phyloP scores from a whole-genome alignment of 2,329 filamentous ascomycete species.

The Pseudogymnoascus sp. region DNA sequence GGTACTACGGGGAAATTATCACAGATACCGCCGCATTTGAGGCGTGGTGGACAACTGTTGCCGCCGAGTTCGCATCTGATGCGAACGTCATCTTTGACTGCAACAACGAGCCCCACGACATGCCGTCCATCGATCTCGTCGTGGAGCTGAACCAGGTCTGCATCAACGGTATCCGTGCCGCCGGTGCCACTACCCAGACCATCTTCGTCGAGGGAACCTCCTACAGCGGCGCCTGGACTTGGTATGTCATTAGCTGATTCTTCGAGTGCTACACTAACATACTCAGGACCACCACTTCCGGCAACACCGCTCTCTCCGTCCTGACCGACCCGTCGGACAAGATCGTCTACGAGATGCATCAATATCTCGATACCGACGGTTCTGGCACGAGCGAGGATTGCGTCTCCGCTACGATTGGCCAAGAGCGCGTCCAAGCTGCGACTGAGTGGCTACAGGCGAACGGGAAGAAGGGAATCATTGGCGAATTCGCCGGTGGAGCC shows the following conservation, averaged over 20 bases:
- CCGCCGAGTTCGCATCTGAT: conserved; percentile 28
- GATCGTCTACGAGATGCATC: conserved; percentile 50
- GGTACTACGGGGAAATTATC: conserved; percentile 34
- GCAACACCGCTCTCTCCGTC: conserved; percentile 37
- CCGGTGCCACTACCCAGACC: conserved; percentile 37
- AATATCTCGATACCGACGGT: conserved; percentile 47
- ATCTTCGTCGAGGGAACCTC: conserved; percentile 47
- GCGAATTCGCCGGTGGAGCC: conserved; percentile 42
- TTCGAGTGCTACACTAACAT: background rate
- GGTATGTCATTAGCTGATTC: conserved; percentile 18
- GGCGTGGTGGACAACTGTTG: conserved; percentile 32
- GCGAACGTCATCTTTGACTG: conserved; percentile 33
- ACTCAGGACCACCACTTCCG: conserved; percentile 23
- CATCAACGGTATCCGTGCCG: conserved; percentile 33
- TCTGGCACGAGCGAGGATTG: conserved; percentile 40
- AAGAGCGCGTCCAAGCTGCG: conserved; percentile 38
- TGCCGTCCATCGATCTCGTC: conserved; percentile 31
- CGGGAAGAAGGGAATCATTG: conserved; percentile 41
- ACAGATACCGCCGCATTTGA: conserved; percentile 29
- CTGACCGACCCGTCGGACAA: conserved; percentile 42
- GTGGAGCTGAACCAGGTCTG: conserved; percentile 33
- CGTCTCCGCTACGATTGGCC: conserved; percentile 41
- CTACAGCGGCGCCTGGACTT: conserved; percentile 38
- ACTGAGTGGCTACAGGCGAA: conserved; percentile 44
- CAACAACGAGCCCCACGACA: conserved; percentile 35